Evolutionary conservation across 257 asterid genomes (phyloP), one percentile per base, ranked within the genome.

Genomic region (Anisodus tanguticus): DNA sequence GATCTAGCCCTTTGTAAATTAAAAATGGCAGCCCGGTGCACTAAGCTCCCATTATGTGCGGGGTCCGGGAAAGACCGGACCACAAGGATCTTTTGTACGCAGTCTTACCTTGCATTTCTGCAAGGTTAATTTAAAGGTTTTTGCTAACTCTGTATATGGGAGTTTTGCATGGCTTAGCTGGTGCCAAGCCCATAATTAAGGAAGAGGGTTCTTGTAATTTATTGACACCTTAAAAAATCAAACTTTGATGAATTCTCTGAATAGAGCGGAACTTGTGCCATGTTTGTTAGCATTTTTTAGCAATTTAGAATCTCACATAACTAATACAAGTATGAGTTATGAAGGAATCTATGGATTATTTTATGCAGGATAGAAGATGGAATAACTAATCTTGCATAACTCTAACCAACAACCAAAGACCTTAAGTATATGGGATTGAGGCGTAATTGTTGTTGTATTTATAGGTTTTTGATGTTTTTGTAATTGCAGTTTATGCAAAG

Each of bases 401-500:
- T 22, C 26, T 22, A 22, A 22, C 26, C 26, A 22, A 22, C n/a
- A n/a, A n/a, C n/a, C n/a, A n/a, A 22, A 0, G 26, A 22, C 45
- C 45, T 41, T 0, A 19, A 45, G 59, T 72, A 22, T 5, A 47
- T 72, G 58, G 39, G 59, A 72, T n/a, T 54, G 59, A 47, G n/a
- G 59, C 39, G n/a, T 45, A 10, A 43, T 70, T 70, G 22, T 12
- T 51, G 22, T 74, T 11, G 22, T 74, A 35, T 77, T 59, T 74
- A 70, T 45, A 47, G 19, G 37, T 11, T 57, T 53, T 80, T 81
- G 37, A 17, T 80, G 68, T 79, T 39, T 64, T 41, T 47, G 59
- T 78, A 16, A 6, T 62, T 88, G 83, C 90, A 95, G 98, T 95
- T 95, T 87, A 95, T 95, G 98, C 98, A 95, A 92, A 93, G 98